phyloP scores from a whole-genome alignment of 2,329 filamentous ascomycete species.

The Talaromyces sp. region DNA sequence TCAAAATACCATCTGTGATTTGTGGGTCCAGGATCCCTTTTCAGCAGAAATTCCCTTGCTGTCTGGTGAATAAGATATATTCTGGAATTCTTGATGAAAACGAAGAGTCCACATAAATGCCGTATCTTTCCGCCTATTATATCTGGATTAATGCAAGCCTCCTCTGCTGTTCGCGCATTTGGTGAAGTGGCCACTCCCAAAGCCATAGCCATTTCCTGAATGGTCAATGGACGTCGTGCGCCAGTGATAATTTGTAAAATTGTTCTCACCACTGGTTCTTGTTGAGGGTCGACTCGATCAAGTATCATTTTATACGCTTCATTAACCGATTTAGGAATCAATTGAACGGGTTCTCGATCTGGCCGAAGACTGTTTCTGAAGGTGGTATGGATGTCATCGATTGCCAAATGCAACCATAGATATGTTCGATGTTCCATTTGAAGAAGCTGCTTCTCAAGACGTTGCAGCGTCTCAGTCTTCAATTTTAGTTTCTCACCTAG shows the following conservation, averaged over 20 bases:
- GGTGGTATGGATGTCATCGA: slow-evolving; percentile 13
- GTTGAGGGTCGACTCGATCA: slow-evolving; percentile 11
- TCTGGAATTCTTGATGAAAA: slow-evolving; percentile 26
- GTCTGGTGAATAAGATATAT: slow-evolving; percentile 40
- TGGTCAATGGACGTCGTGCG: slow-evolving; percentile 13
- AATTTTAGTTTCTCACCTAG: slow-evolving; percentile 17
- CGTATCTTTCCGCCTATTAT: slow-evolving; percentile 18
- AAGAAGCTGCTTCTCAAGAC: slow-evolving; percentile 24
- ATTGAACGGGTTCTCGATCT: slow-evolving; percentile 5
- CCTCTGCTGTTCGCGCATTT: slow-evolving; percentile 8
- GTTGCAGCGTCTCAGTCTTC: slow-evolving; percentile 8
- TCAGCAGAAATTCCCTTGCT: slow-evolving; percentile 34
- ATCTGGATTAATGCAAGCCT: slow-evolving; percentile 14
- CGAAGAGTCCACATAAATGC: slow-evolving; percentile 33
- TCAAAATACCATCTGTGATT: neutral
- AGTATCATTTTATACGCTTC: slow-evolving; percentile 19
- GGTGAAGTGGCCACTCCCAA: slow-evolving; percentile 7
- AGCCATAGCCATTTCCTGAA: slow-evolving; percentile 15
- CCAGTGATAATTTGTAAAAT: slow-evolving; percentile 17
- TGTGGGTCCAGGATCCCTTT: neutral
- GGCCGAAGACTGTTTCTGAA: slow-evolving; percentile 9
- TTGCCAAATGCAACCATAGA: slow-evolving; percentile 27
- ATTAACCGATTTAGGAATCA: neutral
- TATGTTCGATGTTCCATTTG: slow-evolving; percentile 33
- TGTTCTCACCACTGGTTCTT: slow-evolving; percentile 8